Base-by-base conservation (phyloP, 140 eudicot genomes). In the Stevia rebaudiana region DNA sequence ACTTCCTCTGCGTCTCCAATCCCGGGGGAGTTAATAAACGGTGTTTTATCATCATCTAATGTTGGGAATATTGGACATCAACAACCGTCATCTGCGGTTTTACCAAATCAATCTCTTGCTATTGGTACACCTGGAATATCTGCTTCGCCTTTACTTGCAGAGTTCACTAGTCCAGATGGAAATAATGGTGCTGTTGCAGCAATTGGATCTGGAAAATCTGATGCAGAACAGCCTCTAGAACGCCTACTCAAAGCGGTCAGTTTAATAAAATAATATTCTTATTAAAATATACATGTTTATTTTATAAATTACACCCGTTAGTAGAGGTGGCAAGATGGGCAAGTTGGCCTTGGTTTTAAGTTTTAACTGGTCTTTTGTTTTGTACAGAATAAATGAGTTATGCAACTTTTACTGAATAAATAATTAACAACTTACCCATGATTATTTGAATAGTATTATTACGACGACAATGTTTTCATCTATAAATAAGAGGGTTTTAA, bases 121-220 rank as follows among this genome's bases (percentile, higher is more conserved):
- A 88, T 88, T 37, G 98, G 96, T 65, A 91, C 96, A 49, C 98
- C 98, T 35, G 98, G 98, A 64, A 85, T 91, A 74, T 88, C 98
- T 11, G 94, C 96, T 8, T 88, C 98, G 8, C 98, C 96, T 56
- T 83, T 91, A 59, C 94, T 91, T 16, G 97, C 92, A 43, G 98
- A 91, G 74, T 88, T 85, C 73, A 74, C 85, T 18, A 75, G 83
- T 68, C 86, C 87, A 12, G 98, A 91, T 70, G 95, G 82, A 22
- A 78, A 75, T 56, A 83, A 81, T 76, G 86, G 81, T 36, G 79
- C 48, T 74, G 81, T 63, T 55, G 69, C 82, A 25, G 62, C 88
- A 49, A 64, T 63, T 61, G 81, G 74, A 73, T 61, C 92, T 36
- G 88, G 96, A 57, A 88, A 79, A 70, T 70, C 85, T 68, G 87